These are phyloP conservation scores for Puya raimondii DNA, from an alignment of 176 grass and related monocot species.

Conservation along the genomic window DNA sequence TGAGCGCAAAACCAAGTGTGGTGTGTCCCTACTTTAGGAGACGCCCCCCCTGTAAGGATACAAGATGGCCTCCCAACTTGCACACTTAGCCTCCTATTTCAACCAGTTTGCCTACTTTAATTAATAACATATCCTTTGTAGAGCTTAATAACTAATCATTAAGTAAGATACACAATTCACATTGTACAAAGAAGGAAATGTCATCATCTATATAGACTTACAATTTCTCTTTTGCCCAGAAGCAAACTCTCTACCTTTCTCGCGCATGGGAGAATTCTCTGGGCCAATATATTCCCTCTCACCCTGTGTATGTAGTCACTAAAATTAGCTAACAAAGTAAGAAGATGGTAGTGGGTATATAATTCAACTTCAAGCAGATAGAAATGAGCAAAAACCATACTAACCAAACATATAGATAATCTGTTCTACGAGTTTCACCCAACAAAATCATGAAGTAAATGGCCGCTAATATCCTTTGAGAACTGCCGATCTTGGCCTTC, in stretches of 20 bases:
- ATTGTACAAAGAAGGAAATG: neutral
- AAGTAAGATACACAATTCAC: neutral
- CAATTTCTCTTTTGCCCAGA: neutral
- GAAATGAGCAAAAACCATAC: no score
- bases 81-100: no score
- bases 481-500: constrained; percentile 70
- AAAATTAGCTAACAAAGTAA: no score
- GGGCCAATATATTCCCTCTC: no score
- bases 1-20: constrained; percentile 10
- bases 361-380: no score
- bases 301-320: no score
- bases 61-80: constrained; percentile 5
- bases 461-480: constrained; percentile 64
- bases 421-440: constrained; percentile 29
- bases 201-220: neutral
- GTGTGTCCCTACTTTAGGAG: constrained; percentile 40
- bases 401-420: neutral
- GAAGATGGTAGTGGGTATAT: no score
- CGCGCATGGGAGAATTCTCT: no score
- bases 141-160: no score
- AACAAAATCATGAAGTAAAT: constrained; percentile 91
- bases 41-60: constrained; percentile 24
- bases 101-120: neutral
- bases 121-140: neutral
- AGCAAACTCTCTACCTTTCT: neutral